Base-by-base conservation (phyloP, 208 protist species). In the Leptomonas seymouri region DNA sequence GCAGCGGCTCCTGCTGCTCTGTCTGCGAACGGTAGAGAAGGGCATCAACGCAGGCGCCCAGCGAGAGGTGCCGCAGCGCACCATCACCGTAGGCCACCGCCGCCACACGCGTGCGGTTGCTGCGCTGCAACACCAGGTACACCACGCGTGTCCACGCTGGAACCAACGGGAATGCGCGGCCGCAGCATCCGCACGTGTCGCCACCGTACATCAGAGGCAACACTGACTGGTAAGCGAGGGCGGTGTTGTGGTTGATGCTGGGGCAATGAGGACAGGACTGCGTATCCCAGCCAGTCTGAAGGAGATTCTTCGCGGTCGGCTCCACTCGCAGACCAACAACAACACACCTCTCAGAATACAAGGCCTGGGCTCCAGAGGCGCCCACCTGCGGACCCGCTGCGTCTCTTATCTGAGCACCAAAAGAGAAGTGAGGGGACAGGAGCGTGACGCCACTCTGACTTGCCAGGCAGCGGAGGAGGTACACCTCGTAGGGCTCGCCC, bases 381-480 rank as follows among this genome's bases (percentile, higher is more conserved):
- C 2, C 23, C 20, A 25, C 0, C 34, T 41, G 30, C 34, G 9
- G 36, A 21, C 31, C 25, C 11, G 20, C 16, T 16, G 44, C 12
- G 3, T 48, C 18, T 16, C 7, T 4, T n/a, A 16, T 16, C 44
- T 3, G 44, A 48, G 18, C 7, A n/a, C 12, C 23, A 28, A 20
- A 28, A 20, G 28, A 1, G 49, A 70, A 73, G 42, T 69, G 58
- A 6, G 74, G 66, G 11, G 74, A 42, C 28, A 77, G 71, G 2
- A 59, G 57, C 0, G 71, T 77, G 31, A 65, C 27, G 4, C 64
- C 71, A 20, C 57, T 60, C 44, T 66, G 64, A 44, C 54, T 74
- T 11, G 84, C 81, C 15, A 95, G 80, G 30, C 86, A 90, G 39
- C 90, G 87, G 28, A 91, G 66, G 30, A 84, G 73, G 76, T 92